Base-by-base conservation (phyloP, 176 grass and related monocot genomes). In the Oryza nivara region DNA sequence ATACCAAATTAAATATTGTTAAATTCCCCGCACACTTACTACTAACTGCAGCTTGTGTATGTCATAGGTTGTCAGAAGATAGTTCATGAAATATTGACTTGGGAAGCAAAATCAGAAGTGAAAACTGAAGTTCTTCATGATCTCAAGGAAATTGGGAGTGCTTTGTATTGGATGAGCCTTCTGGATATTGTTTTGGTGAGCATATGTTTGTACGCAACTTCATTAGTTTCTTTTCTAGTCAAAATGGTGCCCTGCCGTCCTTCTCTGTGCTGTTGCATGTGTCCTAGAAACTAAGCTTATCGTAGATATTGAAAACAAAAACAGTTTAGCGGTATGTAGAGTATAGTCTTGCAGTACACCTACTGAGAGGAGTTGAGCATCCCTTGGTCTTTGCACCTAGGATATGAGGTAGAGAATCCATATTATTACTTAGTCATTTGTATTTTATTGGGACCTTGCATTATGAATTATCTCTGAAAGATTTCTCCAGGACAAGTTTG, bases 141-240 rank as follows among this genome's bases (percentile, higher is more conserved):
- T 67, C 87, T 98, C 51, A 95, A 95, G 87, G 96, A 98, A 93
- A 93, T 98, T 60, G 96, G 96, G 83, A 95, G 92, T 93, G 86
- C 93, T 90, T 88, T 98, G 80, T 98, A 95, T 84, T 98, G 96
- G 96, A 92, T 95, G 77, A 93, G 96, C 76, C 91, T 98, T 90
- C 77, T 98, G 68, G 96, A 98, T 61, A 98, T 93, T 93, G 96
- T 94, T 82, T 83, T 98, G 93, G 96, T 98, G 65, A 73, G 88
- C 68, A 71, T 80, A 66, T 79, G 22, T 83, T 75, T 17, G 11
- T 56, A 79, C 26, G 35, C 16, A 70, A 34, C 7, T 76, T 60
- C 15, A 3, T 25, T 71, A 35, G 22, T 83, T 86, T 79, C 6
- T 65, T 66, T 74, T 32, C 25, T 89, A 69, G 9, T 83, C 43